Conservation (phyloP, 1,284 basidiomycete genomes). For the Tilletia indica region DNA sequence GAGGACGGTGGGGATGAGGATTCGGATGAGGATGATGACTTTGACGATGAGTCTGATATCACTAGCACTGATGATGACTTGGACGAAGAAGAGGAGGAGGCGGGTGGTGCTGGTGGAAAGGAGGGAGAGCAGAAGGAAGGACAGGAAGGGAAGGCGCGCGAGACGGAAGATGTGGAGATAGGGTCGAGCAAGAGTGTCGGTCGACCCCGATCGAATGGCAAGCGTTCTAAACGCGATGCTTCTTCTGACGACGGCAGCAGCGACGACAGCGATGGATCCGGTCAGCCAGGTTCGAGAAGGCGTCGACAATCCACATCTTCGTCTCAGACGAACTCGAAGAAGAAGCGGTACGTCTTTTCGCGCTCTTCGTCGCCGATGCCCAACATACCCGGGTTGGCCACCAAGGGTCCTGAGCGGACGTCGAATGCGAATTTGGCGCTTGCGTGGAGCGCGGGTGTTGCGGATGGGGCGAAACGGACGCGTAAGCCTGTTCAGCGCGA, state of each 20-base stretch:
- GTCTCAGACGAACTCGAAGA: neutral
- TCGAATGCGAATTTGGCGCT: constrained; percentile 52
- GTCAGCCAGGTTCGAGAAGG: neutral
- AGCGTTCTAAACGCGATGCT: neutral
- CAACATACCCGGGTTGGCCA: constrained; percentile 42
- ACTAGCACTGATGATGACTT: no score
- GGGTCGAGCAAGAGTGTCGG: no score
- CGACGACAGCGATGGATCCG: constrained; percentile 2
- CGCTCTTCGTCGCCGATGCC: constrained; percentile 14
- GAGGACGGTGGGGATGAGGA: constrained; percentile 7
- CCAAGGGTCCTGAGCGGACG: constrained; percentile 51
- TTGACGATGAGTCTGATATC: constrained; percentile 11
- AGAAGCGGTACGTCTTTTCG: constrained; percentile 16
- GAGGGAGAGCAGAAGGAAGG: no score
- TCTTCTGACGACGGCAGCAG: constrained; percentile 6
- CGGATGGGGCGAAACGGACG: constrained; percentile 36
- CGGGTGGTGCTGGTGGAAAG: no score
- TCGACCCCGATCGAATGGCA: no score
- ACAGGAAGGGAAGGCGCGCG: no score
- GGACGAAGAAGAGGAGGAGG: no score
- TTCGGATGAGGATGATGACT: neutral
- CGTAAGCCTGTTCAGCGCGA: constrained; percentile 43
- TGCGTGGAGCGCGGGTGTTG: constrained; percentile 53
- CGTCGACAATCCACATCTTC: neutral
- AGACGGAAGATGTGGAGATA: no score